Base-by-base conservation (phyloP, 768 basidiomycete genomes). In the Suillus paluster region DNA sequence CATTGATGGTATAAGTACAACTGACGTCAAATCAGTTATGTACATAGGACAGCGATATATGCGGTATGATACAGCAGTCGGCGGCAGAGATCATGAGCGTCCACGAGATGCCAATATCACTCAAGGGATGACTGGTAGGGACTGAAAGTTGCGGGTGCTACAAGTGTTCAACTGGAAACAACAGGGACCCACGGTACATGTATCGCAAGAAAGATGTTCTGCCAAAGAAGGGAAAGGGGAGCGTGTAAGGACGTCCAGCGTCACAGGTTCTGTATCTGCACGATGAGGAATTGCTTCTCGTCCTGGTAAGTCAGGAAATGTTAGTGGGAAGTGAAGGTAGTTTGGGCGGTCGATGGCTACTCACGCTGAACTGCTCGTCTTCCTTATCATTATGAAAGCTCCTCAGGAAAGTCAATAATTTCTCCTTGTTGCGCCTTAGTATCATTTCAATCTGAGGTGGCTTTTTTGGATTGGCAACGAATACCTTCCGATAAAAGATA, bases 391-490 rank as follows among this genome's bases (percentile, higher is more conserved):
- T 98, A 74, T 99, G 97, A 82, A 99, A 99, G 57, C 84, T 85
- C 75, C 91, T 92, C 64, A 99, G 79, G 81, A 99, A 99, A 19
- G 79, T 79, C 56, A 99, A 78, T 14, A 99, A 80, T 72, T 97
- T 97, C 21, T 97, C 95, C 83, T 93, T 95, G 78, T 99, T 99
- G 68, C 97, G 78, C 63, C 92, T 81, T 14, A 99, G 82, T 63
- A 99, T 99, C 42, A 77, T 78, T 70, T 96, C 95, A 63, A 99
- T 97, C 72, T 96, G 92, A 44, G 93, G 88, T 6, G 97, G 97
- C 73, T 99, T 99, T 87, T 97, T 97, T 33, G 97, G 97, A 73
- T 99, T 99, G 41, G 97, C 97, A 44, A 99, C 97, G 70, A 99
- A 99, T 15, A 99, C 94, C 94, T 92, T 64, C 15, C 6, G 23